Conservation (phyloP, 306 rosid species). For the Dryas octopetala region DNA sequence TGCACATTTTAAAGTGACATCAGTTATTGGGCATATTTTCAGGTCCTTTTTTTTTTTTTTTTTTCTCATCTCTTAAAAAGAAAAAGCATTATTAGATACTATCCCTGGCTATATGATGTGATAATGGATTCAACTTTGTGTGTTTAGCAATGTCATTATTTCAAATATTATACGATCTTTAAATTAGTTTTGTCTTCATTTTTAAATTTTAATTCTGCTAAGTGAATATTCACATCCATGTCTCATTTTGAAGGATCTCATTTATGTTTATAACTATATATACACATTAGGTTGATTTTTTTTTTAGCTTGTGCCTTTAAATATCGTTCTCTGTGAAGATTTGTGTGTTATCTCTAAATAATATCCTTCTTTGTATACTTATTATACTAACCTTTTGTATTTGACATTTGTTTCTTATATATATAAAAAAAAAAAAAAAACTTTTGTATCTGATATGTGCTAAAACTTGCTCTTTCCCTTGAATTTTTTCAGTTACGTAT, state of each 20-base stretch:
- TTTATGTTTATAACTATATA: not conserved
- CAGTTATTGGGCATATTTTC: conserved; percentile 95
- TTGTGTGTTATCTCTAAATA: not conserved
- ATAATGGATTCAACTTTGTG: conserved; percentile 16
- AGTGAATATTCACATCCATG: not conserved
- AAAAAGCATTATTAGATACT: conserved; percentile 2
- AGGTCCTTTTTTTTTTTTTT: conserved; percentile 47
- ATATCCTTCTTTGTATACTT: not conserved
- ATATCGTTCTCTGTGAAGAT: not conserved
- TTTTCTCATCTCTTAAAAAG: conserved; percentile 20
- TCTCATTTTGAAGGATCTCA: not conserved
- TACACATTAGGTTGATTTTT: too few species aligned
- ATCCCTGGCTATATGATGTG: not conserved
- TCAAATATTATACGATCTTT: conserved; percentile 5
- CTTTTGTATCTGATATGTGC: too few species aligned
- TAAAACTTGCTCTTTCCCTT: too few species aligned
- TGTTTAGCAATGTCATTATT: not conserved
- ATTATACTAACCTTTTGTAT: not conserved
- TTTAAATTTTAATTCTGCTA: not conserved
- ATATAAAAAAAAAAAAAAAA: too few species aligned
- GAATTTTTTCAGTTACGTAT: not conserved
- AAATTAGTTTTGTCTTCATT: not conserved
- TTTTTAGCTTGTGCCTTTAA: not conserved
- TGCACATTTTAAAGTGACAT: conserved; percentile 74
- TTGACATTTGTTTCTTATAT: not conserved